phyloP scores from a whole-genome alignment of 371 early-diverging fungal genomes.

The Mortierella sp. region DNA sequence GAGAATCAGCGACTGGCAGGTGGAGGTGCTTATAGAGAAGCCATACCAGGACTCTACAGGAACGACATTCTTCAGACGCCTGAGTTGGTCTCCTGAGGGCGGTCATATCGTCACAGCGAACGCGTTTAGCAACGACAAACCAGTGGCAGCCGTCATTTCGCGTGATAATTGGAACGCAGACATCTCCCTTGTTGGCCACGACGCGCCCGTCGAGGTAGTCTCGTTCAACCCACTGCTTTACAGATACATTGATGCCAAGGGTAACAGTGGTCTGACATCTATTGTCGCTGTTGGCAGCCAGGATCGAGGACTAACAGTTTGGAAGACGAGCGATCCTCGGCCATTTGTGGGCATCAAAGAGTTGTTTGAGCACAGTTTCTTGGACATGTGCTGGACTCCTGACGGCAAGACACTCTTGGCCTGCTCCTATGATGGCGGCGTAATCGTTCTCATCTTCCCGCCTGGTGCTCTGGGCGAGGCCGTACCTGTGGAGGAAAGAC shows the following conservation, averaged over 20 bases:
- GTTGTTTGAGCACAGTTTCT: constrained; percentile 85
- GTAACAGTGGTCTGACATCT: constrained; percentile 62
- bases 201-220: constrained; percentile 91
- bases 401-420: constrained; percentile 87
- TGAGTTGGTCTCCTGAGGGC: constrained; percentile 98
- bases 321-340: constrained; percentile 84
- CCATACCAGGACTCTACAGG: constrained; percentile 84
- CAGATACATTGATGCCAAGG: constrained; percentile 41
- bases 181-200: constrained; percentile 91
- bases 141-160: constrained; percentile 87
- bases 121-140: constrained; percentile 87
- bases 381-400: constrained; percentile 91
- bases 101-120: constrained; percentile 90
- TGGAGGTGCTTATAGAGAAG: constrained; percentile 78
- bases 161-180: constrained; percentile 87
- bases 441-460: constrained; percentile 79
- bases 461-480: constrained; percentile 77
- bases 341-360: constrained; percentile 84
- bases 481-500: constrained; percentile 73
- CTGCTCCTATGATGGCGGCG: constrained; percentile 95
- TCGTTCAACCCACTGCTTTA: constrained; percentile 91
- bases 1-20: constrained; percentile 89
- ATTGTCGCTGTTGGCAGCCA: constrained; percentile 94
- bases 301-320: constrained; percentile 91
- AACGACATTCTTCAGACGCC: constrained; percentile 92